Base-by-base conservation (phyloP, 352 stramenopile genomes). In the Nannochloropsis limnetica region DNA sequence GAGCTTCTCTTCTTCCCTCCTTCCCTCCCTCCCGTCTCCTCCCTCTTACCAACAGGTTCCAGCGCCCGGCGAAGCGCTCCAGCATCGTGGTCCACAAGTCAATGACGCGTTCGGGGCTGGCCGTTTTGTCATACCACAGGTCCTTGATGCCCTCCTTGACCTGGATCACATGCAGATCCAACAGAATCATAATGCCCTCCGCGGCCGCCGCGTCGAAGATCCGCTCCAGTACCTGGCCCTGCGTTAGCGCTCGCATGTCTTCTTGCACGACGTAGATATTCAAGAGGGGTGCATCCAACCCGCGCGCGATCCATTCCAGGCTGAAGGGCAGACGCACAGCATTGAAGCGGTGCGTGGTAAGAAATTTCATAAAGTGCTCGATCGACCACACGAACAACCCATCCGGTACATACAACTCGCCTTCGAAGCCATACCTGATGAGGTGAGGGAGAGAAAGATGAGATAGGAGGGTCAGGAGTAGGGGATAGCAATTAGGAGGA, bases 171-270 rank as follows among this genome's bases (percentile, higher is more conserved):
- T 82, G 80, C 80, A 82, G 23, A 22, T 82, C 80, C 14, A 82
- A 22, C 37, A 82, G 27, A 43, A 82, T 82, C 20, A 82, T 8
- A 27, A 82, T 82, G 67, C 80, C 80, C 37, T 68, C 8, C 9
- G 44, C 80, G 31, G 80, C 80, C 14, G 80, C 80, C 6, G 32
- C 61, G 67, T 82, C 43, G 25, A 82, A 81, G 44, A 82, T 37
- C 32, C 32, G 44, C 20, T 82, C 67, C 80, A 82, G n/a, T 15
- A 68, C 80, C 27, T 82, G 31, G 80, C 61, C 61, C 25, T 74
- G 61, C 11, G 61, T 74, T 11, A 74, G 11, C n/a, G 9, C 20
- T 8, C 61, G 61, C 6, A 74, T 74, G 20, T 74, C 61, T 29
- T 74, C 61, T 29, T 74, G 61, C 61, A 74, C 61, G n/a, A 74